These are phyloP conservation scores for Citrus trifoliata DNA, from an alignment of 345 rosid genomes.

Conservation along the genomic window DNA sequence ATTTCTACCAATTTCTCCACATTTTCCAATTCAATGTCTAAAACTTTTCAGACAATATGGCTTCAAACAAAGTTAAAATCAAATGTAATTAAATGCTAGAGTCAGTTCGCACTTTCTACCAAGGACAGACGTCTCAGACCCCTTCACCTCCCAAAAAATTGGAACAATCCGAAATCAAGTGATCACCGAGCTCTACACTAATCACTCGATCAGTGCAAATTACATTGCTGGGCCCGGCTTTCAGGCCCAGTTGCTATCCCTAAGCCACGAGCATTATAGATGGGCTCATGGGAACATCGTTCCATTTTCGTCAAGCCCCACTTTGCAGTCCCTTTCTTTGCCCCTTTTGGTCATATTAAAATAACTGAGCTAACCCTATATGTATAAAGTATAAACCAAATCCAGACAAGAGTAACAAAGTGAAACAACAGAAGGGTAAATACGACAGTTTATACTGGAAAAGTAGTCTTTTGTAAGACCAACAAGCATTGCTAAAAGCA, in stretches of 20 bases:
- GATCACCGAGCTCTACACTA: not conserved
- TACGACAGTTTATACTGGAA: too few species aligned
- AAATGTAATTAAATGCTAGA: slow-evolving; percentile 8
- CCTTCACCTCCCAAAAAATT: not conserved
- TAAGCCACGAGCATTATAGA: too few species aligned
- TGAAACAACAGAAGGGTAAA: too few species aligned
- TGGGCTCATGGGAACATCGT: too few species aligned
- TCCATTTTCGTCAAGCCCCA: too few species aligned
- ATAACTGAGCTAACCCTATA: too few species aligned
- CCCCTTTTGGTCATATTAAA: too few species aligned
- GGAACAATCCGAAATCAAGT: slow-evolving; percentile 3
- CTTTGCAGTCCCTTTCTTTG: too few species aligned
- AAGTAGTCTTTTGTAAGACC: not conserved
- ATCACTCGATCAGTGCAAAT: slow-evolving; percentile 18
- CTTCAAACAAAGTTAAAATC: not conserved
- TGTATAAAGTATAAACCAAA: too few species aligned
- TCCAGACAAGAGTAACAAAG: too few species aligned
- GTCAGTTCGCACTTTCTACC: not conserved
- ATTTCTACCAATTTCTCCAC: not conserved
- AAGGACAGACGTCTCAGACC: slow-evolving; percentile 2
- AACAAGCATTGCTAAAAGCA: not conserved
- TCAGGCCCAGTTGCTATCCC: not conserved
- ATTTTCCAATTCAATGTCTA: not conserved
- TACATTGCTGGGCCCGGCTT: not conserved
- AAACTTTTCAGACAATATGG: not conserved